These are phyloP conservation scores for Trichoderma sp. DNA, from an alignment of 2,329 filamentous ascomycete genomes.

Conservation along the genomic window DNA sequence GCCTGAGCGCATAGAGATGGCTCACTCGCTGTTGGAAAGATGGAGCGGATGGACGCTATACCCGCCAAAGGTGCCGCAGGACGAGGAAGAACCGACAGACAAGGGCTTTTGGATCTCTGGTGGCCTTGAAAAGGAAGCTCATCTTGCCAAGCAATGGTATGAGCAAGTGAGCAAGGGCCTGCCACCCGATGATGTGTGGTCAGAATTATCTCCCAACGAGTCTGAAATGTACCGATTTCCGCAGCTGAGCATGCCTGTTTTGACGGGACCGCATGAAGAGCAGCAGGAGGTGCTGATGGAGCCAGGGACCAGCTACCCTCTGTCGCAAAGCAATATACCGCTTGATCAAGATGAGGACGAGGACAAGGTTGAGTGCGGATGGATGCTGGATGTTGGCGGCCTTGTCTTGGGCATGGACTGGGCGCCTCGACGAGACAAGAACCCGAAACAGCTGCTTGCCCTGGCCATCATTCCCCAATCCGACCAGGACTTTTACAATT, in stretches of 20 bases:
- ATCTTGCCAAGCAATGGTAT: conserved; percentile 38
- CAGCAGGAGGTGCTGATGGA: conserved; percentile 38
- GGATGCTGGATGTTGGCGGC: conserved; percentile 58
- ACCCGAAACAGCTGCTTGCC: conserved; percentile 51
- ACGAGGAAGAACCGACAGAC: conserved; percentile 34
- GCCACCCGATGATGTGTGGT: conserved; percentile 24
- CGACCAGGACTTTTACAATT: conserved; percentile 50
- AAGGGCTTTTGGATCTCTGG: conserved; percentile 45
- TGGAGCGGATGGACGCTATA: conserved; percentile 46
- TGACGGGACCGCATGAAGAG: conserved; percentile 38
- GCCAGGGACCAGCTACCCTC: conserved; percentile 31
- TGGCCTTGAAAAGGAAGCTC: conserved; percentile 38
- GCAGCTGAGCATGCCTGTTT: conserved; percentile 35
- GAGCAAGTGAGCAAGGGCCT: conserved; percentile 30
- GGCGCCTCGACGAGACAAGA: conserved; percentile 44
- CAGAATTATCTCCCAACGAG: conserved; percentile 33
- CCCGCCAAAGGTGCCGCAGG: conserved; percentile 39
- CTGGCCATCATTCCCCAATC: conserved; percentile 53
- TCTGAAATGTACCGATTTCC: conserved; percentile 35
- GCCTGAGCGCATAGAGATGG: conserved; percentile 38
- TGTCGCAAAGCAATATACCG: conserved; percentile 37
- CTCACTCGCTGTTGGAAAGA: conserved; percentile 44
- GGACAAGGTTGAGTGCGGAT: conserved; percentile 44
- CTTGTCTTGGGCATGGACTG: conserved; percentile 56
- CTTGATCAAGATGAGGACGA: conserved; percentile 32